A percentile compares a stretch with the other conserved stretches of the same genome.
These are phyloP conservation scores for Magnolia officinalis DNA, from an alignment of 164 flowering plant species.

Conservation along the genomic window DNA sequence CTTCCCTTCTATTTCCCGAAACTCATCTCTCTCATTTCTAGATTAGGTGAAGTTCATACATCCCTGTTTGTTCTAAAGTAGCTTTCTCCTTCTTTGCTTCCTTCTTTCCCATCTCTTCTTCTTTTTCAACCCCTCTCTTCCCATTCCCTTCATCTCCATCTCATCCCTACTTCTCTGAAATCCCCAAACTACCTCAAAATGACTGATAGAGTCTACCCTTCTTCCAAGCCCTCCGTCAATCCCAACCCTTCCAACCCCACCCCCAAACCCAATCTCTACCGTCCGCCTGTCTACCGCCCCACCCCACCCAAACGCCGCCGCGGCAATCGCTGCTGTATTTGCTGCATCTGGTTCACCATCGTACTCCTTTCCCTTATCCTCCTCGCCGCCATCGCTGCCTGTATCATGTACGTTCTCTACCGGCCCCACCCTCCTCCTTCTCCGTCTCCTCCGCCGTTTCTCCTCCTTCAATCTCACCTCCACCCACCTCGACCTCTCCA, in stretches of 20 bases:
- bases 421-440: slow-evolving; percentile 81
- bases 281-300: slow-evolving; percentile 67
- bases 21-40: neutral
- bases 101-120: neutral
- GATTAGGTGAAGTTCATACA: neutral
- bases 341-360: slow-evolving; percentile 50
- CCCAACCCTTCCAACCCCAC: slow-evolving; percentile 40
- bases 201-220: slow-evolving; percentile 52
- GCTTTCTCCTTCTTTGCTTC: neutral
- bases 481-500: slow-evolving; percentile 34
- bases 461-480: slow-evolving; percentile 58
- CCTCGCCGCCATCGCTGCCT: slow-evolving; percentile 51
- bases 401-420: slow-evolving; percentile 56
- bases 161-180: neutral
- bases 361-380: slow-evolving; percentile 40
- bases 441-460: slow-evolving; percentile 51
- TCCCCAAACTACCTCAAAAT: slow-evolving; percentile 14
- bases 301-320: slow-evolving; percentile 43
- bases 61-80: neutral
- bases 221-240: slow-evolving; percentile 21
- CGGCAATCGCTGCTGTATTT: slow-evolving; percentile 54
- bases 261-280: slow-evolving; percentile 62
- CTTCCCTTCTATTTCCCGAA: too few species aligned
- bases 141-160: neutral
- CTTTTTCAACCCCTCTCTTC: neutral